phyloP scores from a whole-genome alignment of 345 rosid genomes.

The Physaria fendleri region DNA sequence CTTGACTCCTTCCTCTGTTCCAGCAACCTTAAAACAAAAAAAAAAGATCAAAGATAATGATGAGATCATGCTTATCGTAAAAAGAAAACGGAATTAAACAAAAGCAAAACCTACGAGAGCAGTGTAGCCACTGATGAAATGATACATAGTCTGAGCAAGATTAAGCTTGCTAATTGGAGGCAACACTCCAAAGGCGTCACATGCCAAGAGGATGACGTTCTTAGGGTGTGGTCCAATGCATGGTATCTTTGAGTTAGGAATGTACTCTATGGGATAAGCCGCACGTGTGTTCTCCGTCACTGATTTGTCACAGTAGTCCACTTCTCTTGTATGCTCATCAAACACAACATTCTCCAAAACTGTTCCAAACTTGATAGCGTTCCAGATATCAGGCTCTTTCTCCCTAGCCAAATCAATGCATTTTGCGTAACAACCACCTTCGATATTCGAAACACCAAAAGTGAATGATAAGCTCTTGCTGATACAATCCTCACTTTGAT shows the following conservation, averaged over 20 bases:
- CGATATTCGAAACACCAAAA: slow-evolving; percentile 95
- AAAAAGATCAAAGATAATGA: neutral
- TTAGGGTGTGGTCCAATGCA: slow-evolving; percentile 90
- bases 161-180: slow-evolving; percentile 92
- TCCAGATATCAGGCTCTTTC: slow-evolving; percentile 94
- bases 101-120: slow-evolving; percentile 53
- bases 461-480: slow-evolving; percentile 95
- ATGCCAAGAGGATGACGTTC: slow-evolving; percentile 91
- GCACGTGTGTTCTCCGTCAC: slow-evolving; percentile 98
- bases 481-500: slow-evolving; percentile 95
- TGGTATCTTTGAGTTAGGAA: slow-evolving; percentile 87
- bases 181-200: slow-evolving; percentile 95
- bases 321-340: slow-evolving; percentile 86
- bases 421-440: slow-evolving; percentile 98
- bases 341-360: slow-evolving; percentile 96
- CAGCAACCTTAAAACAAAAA: slow-evolving; percentile 55
- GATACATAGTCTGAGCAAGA: slow-evolving; percentile 95
- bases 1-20: slow-evolving; percentile 93
- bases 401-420: slow-evolving; percentile 88
- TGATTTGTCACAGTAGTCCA: slow-evolving; percentile 75
- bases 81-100: neutral
- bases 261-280: slow-evolving; percentile 84
- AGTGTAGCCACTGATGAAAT: slow-evolving; percentile 97
- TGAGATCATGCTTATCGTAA: neutral
- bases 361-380: slow-evolving; percentile 94